Evolutionary conservation across 2,329 filamentous ascomycete species (phyloP), one percentile per base, ranked within the genome.

Genomic region (Scolecobasidium constrictum): DNA sequence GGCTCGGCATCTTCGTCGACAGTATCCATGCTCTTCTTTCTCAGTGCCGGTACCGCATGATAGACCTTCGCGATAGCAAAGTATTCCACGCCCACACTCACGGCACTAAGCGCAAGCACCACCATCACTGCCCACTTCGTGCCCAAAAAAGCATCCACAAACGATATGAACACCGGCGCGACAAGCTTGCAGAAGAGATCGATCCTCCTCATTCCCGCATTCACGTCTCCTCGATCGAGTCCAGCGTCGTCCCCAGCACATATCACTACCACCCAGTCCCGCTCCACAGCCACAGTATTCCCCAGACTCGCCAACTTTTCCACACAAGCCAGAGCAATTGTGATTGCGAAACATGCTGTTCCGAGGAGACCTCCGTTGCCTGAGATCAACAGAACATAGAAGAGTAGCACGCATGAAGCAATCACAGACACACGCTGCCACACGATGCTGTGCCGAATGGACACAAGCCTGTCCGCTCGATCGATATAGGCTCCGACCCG

Each of bases 241-340:
- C 46, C 22, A 21, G 33, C 28, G 17, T 34, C 28, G 26, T 31
- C 26, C n/a, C n/a, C n/a, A n/a, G n/a, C n/a, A 11, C 22, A 23
- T 4, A 38, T 33, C 5, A 43, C 41, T 26, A 43, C 41, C 4
- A 43, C 41, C 33, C 34, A 38, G 51, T 87, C 83, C 52, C 77
- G 66, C 56, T 86, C 83, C 0, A 87, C 70, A 0, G 82, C 67
- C 1, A 86, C 73, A 1, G 75, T 66, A 54, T 86, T 86, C 56
- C 77, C 68, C 4, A 79, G 68, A 1, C 77, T 69, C 12, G 67
- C 69, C 6, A 85, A 58, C 55, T 86, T 87, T 59, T 87, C 83
- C 1, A 80, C 52, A 44, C 81, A 83, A 1, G 79, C 78, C 35
- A 85, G 60, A 0, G 74, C 15, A 0, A 72, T 66, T n/a, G 64